phyloP scores from a whole-genome alignment of 768 basidiomycete genomes.

The Suillus subalutaceus region DNA sequence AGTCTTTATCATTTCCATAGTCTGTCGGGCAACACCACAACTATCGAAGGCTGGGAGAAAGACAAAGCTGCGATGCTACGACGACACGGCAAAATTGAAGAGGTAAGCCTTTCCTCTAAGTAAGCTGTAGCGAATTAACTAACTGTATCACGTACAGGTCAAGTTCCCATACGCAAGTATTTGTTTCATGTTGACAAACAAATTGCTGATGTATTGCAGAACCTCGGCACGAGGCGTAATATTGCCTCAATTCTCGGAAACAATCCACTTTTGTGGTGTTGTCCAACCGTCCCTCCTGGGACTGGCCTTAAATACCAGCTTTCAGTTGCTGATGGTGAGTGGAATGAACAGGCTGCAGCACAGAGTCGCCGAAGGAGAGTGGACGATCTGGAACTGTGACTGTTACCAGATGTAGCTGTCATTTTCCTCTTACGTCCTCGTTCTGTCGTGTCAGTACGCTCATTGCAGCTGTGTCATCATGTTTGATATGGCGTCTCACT shows the following conservation, averaged over 20 bases:
- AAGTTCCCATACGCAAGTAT: conserved; percentile 89
- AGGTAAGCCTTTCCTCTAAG: conserved; percentile 44
- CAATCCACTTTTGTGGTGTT: conserved; percentile 82
- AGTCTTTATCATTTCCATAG: conserved; percentile 88
- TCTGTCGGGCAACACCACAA: conserved; percentile 82
- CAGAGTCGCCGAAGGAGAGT: conserved; percentile 16
- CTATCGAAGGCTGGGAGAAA: conserved; percentile 98
- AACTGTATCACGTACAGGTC: conserved; percentile 46
- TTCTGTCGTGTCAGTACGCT: conserved; percentile 9
- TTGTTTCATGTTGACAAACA: background rate
- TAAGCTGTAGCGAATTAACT: background rate
- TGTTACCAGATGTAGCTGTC: conserved; percentile 7
- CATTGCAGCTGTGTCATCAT: conserved; percentile 12
- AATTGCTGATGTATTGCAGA: conserved; percentile 45
- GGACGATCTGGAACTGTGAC: conserved; percentile 12
- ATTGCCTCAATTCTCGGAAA: conserved; percentile 76
- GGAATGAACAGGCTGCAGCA: conserved; percentile 44
- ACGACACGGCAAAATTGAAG: conserved; percentile 81
- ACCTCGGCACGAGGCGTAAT: conserved; percentile 77
- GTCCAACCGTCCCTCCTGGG: conserved; percentile 67
- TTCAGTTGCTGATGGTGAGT: conserved; percentile 76
- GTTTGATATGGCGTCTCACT: conserved; percentile 31
- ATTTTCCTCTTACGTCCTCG: conserved; percentile 10
- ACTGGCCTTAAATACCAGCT: conserved; percentile 80
- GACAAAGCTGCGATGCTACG: conserved; percentile 89